phyloP scores from a whole-genome alignment of 352 stramenopile genomes.

The Pythium diclinum region DNA sequence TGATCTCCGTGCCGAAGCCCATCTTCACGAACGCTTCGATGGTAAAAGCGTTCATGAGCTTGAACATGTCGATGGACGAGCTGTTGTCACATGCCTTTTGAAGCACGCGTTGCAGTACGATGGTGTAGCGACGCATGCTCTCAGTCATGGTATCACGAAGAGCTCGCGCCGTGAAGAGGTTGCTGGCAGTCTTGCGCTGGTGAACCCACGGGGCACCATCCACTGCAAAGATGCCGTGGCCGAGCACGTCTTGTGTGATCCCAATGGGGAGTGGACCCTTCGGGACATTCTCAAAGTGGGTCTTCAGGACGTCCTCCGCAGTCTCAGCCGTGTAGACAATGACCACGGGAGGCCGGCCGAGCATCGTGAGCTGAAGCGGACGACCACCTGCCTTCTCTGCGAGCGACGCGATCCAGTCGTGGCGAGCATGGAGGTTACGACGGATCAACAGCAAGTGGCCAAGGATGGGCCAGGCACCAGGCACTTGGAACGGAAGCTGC shows the following conservation, averaged over 20 bases:
- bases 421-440: background rate
- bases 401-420: background rate
- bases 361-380: background rate
- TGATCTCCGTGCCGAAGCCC: conserved; percentile 17
- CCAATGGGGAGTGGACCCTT: conserved; percentile 40
- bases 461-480: background rate
- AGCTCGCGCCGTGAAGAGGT: conserved; percentile 74
- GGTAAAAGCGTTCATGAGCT: conserved; percentile 12
- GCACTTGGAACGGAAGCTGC: background rate
- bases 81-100: background rate
- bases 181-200: conserved; percentile 77
- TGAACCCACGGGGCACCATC: conserved; percentile 48
- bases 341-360: conserved; percentile 16
- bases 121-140: background rate
- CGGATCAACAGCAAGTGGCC: background rate
- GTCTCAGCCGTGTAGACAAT: conserved; percentile 36
- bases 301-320: conserved; percentile 50
- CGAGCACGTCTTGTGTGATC: conserved; percentile 52
- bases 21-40: conserved; percentile 23
- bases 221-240: conserved; percentile 48
- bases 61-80: background rate
- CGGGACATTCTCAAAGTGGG: conserved; percentile 61
- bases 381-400: background rate
- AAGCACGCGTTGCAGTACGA: background rate
- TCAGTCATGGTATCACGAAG: conserved; percentile 40